Evolutionary conservation across 768 basidiomycete genomes (phyloP), one percentile per base, ranked within the genome.

Genomic region (Bullera alba): DNA sequence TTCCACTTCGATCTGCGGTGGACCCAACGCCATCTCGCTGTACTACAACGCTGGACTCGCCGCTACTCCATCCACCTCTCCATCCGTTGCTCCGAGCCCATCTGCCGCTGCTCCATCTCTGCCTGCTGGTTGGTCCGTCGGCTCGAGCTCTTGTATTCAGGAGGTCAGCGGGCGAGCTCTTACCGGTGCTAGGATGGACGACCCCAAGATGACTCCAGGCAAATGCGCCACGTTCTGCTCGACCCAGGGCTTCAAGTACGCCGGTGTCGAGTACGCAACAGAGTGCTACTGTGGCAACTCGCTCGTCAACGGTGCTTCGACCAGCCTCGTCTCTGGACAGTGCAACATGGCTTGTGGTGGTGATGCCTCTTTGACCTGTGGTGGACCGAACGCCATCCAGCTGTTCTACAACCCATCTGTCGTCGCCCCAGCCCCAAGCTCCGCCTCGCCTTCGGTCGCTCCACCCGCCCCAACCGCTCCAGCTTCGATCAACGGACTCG

Each of bases 361-460:
- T 51, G 61, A 56, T 54, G 47, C 51, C 48, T 54, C 61, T 29
- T 69, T 72, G 53, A 67, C 60, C 50, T 74, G 72, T 47, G 72
- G 72, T 43, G 70, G 71, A 6, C 48, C 60, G 5, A 35, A 50
- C 8, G 54, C 60, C 12, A 46, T 72, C 17, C 48, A 56, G 14
- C 48, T 74, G 4, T 61, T 57, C 45, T 58, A 56, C 50, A 71
- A 71, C 56, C 63, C 60, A 12, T 45, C 46, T 12, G 43, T 67
- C 2, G 65, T 54, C 54, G 58, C 60, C 17, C 42, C 53, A 26
- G 2, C 47, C 1, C 10, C 10, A 34, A n/a, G 10, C 32, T n/a
- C n/a, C 32, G 10, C 32, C 10, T 10, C 32, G n/a, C n/a, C n/a
- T n/a, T 45, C 46, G 8, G 43, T 67, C 2, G 65, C 54, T 53